Base-by-base conservation (phyloP, 2,329 filamentous ascomycete genomes). In the Aspergillus sp. region DNA sequence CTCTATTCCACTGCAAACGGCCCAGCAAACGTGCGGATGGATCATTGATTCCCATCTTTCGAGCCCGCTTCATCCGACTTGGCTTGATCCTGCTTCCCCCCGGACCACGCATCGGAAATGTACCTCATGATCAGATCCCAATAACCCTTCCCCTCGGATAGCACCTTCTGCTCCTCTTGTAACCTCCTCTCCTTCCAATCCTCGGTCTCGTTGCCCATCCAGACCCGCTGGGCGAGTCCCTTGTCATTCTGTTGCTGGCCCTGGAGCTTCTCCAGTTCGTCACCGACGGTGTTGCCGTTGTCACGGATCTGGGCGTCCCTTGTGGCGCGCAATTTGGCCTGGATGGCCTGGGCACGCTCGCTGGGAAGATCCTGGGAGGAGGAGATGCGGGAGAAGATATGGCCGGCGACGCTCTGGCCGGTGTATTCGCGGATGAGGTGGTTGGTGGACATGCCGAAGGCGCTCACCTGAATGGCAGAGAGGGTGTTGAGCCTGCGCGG, bases 21-120 rank as follows among this genome's bases (percentile, higher is more conserved):
- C n/a, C n/a, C n/a, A n/a, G n/a, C n/a, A n/a, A n/a, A n/a, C n/a
- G n/a, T n/a, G n/a, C n/a, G n/a, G n/a, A n/a, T n/a, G n/a, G n/a
- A n/a, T n/a, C n/a, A n/a, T n/a, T n/a, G n/a, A n/a, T n/a, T n/a
- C n/a, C n/a, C n/a, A n/a, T n/a, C n/a, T n/a, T n/a, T n/a, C n/a
- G n/a, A n/a, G n/a, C n/a, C n/a, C n/a, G n/a, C n/a, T n/a, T n/a
- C n/a, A n/a, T n/a, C n/a, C n/a, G n/a, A n/a, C n/a, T n/a, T n/a
- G n/a, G n/a, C n/a, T n/a, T n/a, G n/a, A 28, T 41, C 37, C 32
- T 49, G 50, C 39, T 53, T 52, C 22, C 55, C 53, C 53, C 52
- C 57, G 38, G 55, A 63, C 61, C 61, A 65, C 17, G 64, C 63
- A 37, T 66, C 63, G 59, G 57, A 63, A 27, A 67, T 56, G 55